A percentile compares a stretch with the other conserved stretches of the same genome.
Evolutionary conservation across 768 basidiomycete genomes (phyloP).

Genomic region (Tephrocybe rancida): DNA sequence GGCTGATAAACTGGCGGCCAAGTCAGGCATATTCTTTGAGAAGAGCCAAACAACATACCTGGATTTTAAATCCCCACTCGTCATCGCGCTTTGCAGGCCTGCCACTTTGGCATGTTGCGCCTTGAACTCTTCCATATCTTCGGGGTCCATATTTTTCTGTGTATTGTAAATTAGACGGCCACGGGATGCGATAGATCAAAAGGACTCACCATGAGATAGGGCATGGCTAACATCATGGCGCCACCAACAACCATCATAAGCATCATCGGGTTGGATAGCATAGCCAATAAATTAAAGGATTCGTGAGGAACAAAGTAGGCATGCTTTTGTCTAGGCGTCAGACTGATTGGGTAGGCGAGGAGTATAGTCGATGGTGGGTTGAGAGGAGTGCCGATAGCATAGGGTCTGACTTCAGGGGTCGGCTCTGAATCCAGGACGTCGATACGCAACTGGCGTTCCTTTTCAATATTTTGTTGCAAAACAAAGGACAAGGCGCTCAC

Average conservation of each 20-base stretch:
- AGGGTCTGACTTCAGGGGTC: slow-evolving; percentile 56
- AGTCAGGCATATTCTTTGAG: not conserved
- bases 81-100: slow-evolving; percentile 56
- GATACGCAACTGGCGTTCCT: slow-evolving; percentile 62
- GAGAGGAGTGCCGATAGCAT: slow-evolving; percentile 69
- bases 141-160: slow-evolving; percentile 80
- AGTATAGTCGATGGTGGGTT: slow-evolving; percentile 55
- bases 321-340: slow-evolving; percentile 57
- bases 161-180: slow-evolving; percentile 11
- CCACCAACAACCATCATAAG: slow-evolving; percentile 72
- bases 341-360: slow-evolving; percentile 62
- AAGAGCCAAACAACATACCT: slow-evolving; percentile 40
- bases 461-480: not conserved
- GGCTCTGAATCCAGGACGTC: slow-evolving; percentile 52
- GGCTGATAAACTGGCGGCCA: slow-evolving; percentile 43
- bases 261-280: slow-evolving; percentile 88
- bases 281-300: slow-evolving; percentile 72
- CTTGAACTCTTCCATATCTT: slow-evolving; percentile 64
- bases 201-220: slow-evolving; percentile 72
- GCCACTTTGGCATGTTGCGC: slow-evolving; percentile 59
- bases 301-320: slow-evolving; percentile 69
- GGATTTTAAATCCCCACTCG: slow-evolving; percentile 59
- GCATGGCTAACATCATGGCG: slow-evolving; percentile 69
- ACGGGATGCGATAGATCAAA: not conserved
- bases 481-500: slow-evolving; percentile 33